Percentiles rank a stretch among this genome's conserved stretches.
These are phyloP conservation scores for Pleoardoris graminearum DNA, from an alignment of 2,329 filamentous ascomycete species.

Conservation along the genomic window DNA sequence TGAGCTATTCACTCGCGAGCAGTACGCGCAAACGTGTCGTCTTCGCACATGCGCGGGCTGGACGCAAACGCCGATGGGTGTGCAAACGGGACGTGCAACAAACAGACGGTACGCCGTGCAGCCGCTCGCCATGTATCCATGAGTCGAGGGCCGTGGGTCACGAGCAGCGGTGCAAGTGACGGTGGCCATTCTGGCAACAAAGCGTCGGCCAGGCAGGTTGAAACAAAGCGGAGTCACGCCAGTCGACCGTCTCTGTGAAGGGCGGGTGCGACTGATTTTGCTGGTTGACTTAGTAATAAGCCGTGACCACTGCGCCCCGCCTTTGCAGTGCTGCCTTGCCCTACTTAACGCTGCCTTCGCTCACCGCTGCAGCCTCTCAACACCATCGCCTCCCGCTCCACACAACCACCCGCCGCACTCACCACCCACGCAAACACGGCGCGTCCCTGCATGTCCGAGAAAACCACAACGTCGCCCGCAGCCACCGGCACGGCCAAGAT, in stretches of 20 bases:
- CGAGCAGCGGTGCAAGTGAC: slow-evolving; percentile 36
- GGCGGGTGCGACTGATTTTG: slow-evolving; percentile 2
- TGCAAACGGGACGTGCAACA: no score
- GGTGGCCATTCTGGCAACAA: slow-evolving; percentile 25
- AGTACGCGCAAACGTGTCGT: no score
- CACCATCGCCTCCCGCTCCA: slow-evolving; percentile 21
- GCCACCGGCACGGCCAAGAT: slow-evolving; percentile 55
- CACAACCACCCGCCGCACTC: slow-evolving; percentile 26
- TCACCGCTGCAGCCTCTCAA: slow-evolving; percentile 39
- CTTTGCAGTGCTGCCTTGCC: no score
- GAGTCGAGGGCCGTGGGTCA: slow-evolving; percentile 27
- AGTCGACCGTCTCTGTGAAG: not conserved
- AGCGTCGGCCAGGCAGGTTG: slow-evolving; percentile 26
- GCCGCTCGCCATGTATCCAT: not conserved
- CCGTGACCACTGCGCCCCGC: slow-evolving; percentile 29
- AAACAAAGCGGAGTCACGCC: slow-evolving; percentile 9
- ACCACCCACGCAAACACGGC: slow-evolving; percentile 7
- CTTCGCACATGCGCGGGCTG: no score
- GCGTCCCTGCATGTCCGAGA: slow-evolving; percentile 3
- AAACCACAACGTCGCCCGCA: slow-evolving; percentile 17
- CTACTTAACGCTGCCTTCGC: slow-evolving; percentile 32
- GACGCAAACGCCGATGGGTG: slow-evolving; percentile 3
- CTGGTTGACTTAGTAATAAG: slow-evolving; percentile 17
- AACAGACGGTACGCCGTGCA: not conserved
- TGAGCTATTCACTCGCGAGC: no score